phyloP scores from a whole-genome alignment of 2,329 filamentous ascomycete species.

The Aspergillus brunneoviolaceus region DNA sequence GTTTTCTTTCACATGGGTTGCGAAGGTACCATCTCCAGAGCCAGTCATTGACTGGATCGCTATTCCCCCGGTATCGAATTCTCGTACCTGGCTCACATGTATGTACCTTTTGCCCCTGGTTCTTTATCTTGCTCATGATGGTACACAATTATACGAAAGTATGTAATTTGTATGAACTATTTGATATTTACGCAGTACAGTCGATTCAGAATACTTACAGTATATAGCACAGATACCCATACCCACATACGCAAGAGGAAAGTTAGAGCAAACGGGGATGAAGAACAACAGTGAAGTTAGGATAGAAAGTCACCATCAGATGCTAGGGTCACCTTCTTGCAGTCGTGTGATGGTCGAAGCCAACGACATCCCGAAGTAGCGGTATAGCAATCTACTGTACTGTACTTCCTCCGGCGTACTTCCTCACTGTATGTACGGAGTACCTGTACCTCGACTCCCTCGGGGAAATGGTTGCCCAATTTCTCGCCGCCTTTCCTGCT shows the following conservation, averaged over 20 bases:
- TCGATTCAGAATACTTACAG: not conserved
- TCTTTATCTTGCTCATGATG: not conserved
- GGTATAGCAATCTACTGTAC: conserved; percentile 16
- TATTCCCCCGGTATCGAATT: not conserved
- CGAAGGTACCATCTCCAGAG: not conserved
- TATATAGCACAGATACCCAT: not conserved
- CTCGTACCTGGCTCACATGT: not conserved
- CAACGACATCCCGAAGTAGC: conserved; percentile 18
- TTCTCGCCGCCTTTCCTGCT: not conserved
- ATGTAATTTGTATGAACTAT: not conserved
- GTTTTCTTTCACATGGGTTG: conserved; percentile 6
- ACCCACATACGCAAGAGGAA: not conserved
- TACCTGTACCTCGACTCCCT: not conserved
- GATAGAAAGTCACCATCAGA: conserved; percentile 3
- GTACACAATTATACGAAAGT: not conserved
- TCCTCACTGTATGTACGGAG: not conserved
- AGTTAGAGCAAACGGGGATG: not conserved
- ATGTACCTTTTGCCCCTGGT: not conserved
- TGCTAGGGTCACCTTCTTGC: conserved; percentile 2
- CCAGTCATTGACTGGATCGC: not conserved
- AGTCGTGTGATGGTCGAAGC: conserved; percentile 20
- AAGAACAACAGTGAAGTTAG: conserved; percentile 4
- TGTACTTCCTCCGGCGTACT: too few species aligned
- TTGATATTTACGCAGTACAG: not conserved
- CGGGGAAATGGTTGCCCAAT: conserved; percentile 1